Evolutionary conservation across 2,329 filamentous ascomycete genomes (phyloP).

Genomic region (Ophiostoma himal-ulmi): DNA sequence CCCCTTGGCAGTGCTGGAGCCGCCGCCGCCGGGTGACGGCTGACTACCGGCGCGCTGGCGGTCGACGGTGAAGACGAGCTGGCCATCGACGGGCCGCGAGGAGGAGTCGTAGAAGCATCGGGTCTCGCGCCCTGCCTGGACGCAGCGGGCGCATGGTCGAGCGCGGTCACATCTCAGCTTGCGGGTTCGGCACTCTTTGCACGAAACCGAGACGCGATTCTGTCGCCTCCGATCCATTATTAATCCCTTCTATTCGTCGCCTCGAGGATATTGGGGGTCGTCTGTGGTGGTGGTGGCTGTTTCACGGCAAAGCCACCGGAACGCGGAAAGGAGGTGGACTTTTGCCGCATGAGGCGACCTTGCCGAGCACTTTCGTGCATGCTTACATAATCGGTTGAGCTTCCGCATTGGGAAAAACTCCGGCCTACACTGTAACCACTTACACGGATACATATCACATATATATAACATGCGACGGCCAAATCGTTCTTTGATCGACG

Average conservation of each 20-base stretch:
- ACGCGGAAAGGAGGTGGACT: not conserved
- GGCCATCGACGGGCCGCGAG: conserved; percentile 7
- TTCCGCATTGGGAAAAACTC: not conserved
- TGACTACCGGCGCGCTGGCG: not conserved
- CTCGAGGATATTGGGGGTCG: conserved; percentile 3
- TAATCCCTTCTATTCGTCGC: not conserved
- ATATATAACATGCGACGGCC: not conserved
- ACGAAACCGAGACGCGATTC: conserved; percentile 10
- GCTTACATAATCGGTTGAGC: conserved; percentile 7
- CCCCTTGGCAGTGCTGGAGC: not conserved
- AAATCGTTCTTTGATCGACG: conserved; percentile 1
- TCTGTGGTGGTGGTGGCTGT: conserved; percentile 10
- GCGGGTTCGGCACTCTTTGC: conserved; percentile 10
- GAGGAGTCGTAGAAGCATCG: conserved; percentile 11
- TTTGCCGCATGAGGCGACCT: conserved; percentile 6
- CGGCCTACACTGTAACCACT: not conserved
- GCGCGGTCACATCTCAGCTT: conserved; percentile 11
- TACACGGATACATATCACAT: not conserved
- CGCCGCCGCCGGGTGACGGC: not conserved
- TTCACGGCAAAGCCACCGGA: conserved; percentile 1
- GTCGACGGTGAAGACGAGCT: conserved; percentile 13
- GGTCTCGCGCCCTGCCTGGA: conserved; percentile 4
- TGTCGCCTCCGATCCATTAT: conserved; percentile 7
- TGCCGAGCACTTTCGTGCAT: not conserved
- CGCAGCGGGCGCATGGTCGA: conserved; percentile 3